Evolutionary conservation across 352 stramenopile species (phyloP), one percentile per base, ranked within the genome.

Genomic region (Phytophthora quininea): DNA sequence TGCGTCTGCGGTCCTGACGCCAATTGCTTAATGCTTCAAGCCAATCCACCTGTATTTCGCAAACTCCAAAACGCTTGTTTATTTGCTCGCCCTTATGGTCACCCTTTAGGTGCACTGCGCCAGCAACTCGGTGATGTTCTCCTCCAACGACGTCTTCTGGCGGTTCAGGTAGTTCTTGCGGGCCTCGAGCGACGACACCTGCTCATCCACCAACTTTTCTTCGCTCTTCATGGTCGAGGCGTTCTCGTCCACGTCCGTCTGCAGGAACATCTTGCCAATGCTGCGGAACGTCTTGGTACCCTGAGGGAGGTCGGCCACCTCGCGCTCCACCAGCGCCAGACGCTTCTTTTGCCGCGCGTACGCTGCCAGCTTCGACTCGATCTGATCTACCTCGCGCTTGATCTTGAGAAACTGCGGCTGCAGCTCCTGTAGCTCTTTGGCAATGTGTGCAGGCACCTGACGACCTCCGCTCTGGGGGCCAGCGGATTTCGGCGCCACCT

Each of bases 201-300:
- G 84, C 42, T 92, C 84, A 58, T 88, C 76, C 55, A 91, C 69
- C 42, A 69, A 80, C 63, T 77, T 80, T 29, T 75, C 71, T 32
- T 93, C 84, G n/a, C 58, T 64, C 64, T 88, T 84, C 52, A 95
- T 74, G 12, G 62, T 71, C n/a, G 75, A 55, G 0, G 64, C 58
- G 62, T 93, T 95, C 63, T 92, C 83, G 11, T 73, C 58, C 8
- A 55, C 52, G 15, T 67, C 73, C 46, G 85, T 91, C 58, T 86
- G 79, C 62, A 95, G 27, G 56, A 95, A 95, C 86, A 95, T 93
- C 49, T 95, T 95, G 43, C 84, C 86, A n/a, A 95, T 78, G 67
- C 84, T 91, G 51, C 81, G 81, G 71, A 80, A 95, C 33, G 84
- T 95, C 11, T 74, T 85, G 15, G 80, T 91, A 24, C 62, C 58